Conservation (phyloP, 352 stramenopile species). For the Phytophthora boehmeriae region DNA sequence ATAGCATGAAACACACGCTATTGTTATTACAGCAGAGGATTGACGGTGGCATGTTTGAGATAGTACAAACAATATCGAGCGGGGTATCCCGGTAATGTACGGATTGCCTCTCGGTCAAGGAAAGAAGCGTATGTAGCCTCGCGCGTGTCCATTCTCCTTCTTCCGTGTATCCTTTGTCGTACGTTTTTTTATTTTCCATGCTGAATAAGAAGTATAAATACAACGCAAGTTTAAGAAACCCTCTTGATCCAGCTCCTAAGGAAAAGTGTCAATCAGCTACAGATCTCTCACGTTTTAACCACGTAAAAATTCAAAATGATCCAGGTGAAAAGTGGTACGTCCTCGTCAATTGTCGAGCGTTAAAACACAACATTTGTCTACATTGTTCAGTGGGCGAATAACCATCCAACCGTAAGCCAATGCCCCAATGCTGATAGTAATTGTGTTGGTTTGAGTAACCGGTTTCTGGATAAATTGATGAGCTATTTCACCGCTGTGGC, state of each 20-base stretch:
- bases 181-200: slow-evolving; percentile 2
- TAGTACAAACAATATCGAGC: slow-evolving; percentile 4
- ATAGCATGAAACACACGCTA: slow-evolving; percentile 3
- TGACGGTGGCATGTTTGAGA: slow-evolving; percentile 3
- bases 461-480: slow-evolving; percentile 12
- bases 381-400: neutral
- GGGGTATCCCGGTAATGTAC: neutral
- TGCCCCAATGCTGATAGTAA: slow-evolving; percentile 7
- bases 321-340: neutral
- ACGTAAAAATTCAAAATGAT: neutral
- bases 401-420: slow-evolving; percentile 10
- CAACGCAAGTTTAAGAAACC: slow-evolving; percentile 4
- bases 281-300: neutral
- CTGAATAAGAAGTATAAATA: slow-evolving; percentile 1
- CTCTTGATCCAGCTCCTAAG: slow-evolving; percentile 5
- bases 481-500: slow-evolving; percentile 13
- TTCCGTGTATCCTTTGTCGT: slow-evolving; percentile 5
- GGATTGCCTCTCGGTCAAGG: neutral
- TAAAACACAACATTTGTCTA: slow-evolving; percentile 6
- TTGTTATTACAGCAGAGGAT: slow-evolving; percentile 3
- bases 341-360: slow-evolving; percentile 2
- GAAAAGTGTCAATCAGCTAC: slow-evolving; percentile 3
- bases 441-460: slow-evolving; percentile 12
- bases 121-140: slow-evolving; percentile 1
- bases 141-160: slow-evolving; percentile 3